phyloP scores from a whole-genome alignment of 768 basidiomycete species.

The Macrolepiota dolichaula region DNA sequence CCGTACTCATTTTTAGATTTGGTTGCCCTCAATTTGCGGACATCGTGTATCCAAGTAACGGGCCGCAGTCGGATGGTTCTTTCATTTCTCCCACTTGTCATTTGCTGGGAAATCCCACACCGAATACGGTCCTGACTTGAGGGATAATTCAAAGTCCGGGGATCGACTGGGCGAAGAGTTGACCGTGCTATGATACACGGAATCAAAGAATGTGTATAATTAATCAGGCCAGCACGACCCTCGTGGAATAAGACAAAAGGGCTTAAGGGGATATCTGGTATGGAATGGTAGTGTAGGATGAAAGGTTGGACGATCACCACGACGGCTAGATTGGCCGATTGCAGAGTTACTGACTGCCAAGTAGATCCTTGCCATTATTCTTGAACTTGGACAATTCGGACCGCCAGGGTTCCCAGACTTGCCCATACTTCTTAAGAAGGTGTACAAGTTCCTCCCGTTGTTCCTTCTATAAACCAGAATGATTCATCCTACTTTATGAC shows the following conservation, averaged over 20 bases:
- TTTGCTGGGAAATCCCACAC: background rate
- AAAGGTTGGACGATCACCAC: background rate
- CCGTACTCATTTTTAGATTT: background rate
- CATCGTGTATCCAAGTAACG: background rate
- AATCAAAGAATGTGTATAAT: background rate
- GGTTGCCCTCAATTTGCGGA: background rate
- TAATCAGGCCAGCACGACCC: background rate
- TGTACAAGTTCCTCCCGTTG: conserved; percentile 75
- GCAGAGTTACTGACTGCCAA: conserved; percentile 16
- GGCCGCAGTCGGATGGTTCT: background rate
- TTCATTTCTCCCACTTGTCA: background rate
- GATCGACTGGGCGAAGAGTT: background rate
- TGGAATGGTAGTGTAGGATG: background rate
- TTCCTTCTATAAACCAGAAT: conserved; percentile 52
- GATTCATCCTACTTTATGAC: background rate
- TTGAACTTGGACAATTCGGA: conserved; percentile 75
- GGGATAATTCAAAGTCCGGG: background rate
- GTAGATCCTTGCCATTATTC: conserved; percentile 64
- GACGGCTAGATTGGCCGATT: background rate
- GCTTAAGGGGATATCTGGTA: background rate
- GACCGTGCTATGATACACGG: background rate
- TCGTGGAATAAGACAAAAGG: background rate
- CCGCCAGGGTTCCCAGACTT: conserved; percentile 85
- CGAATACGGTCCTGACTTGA: background rate
- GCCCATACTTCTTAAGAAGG: conserved; percentile 81